These are phyloP conservation scores for Urtica urens DNA, from an alignment of 306 rosid genomes.

Conservation along the genomic window DNA sequence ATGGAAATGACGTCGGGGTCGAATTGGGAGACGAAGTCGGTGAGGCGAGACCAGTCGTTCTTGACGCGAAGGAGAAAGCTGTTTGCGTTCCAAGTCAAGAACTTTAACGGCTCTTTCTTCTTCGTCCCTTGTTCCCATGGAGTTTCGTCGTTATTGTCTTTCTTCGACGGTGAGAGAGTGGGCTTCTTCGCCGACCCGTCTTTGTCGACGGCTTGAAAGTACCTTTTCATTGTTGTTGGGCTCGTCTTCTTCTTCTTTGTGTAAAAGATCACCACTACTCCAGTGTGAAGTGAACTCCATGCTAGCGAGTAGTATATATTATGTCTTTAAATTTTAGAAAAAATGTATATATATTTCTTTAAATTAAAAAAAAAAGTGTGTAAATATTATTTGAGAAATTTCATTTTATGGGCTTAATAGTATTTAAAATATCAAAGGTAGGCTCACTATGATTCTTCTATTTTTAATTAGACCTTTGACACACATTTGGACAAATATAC, in stretches of 20 bases:
- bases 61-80: constrained; percentile 77
- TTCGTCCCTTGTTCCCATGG: constrained; percentile 10
- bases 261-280: no score
- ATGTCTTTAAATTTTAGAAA: no score
- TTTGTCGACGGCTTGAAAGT: constrained; percentile 61
- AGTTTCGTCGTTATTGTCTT: constrained; percentile 16
- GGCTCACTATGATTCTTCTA: no score
- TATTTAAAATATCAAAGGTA: no score
- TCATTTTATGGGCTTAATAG: no score
- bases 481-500: no score
- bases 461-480: no score
- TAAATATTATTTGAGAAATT: no score
- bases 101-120: constrained; percentile 67
- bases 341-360: no score
- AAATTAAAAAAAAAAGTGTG: no score
- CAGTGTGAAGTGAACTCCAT: no score
- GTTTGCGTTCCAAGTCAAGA: constrained; percentile 93
- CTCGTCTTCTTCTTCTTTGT: not conserved
- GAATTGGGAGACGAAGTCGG: constrained; percentile 39
- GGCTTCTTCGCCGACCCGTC: constrained; percentile 59
- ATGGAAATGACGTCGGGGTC: constrained; percentile 85
- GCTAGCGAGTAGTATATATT: no score
- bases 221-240: constrained; percentile 67
- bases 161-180: constrained; percentile 26
- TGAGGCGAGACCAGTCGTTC: constrained; percentile 65